These are phyloP conservation scores for Blastocystis hominis DNA, from an alignment of 352 stramenopile genomes.

Conservation along the genomic window DNA sequence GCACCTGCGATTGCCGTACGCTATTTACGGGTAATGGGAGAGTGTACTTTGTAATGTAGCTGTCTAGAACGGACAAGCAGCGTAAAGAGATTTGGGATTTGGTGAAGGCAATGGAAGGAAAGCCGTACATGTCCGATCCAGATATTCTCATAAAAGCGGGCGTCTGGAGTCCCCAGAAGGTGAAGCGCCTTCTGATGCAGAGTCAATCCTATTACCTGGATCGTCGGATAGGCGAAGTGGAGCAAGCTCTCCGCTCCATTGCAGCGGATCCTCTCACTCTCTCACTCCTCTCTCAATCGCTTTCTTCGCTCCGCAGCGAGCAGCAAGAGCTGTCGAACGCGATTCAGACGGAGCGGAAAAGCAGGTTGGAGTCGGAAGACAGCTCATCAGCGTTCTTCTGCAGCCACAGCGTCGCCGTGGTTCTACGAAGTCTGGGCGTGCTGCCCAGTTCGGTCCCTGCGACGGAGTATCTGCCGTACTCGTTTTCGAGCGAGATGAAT, in stretches of 20 bases:
- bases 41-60: background rate
- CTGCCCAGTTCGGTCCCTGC: background rate
- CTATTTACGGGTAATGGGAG: background rate
- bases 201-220: background rate
- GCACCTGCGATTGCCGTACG: constrained; percentile 41
- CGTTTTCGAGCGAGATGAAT: background rate
- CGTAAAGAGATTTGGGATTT: constrained; percentile 12
- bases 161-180: constrained; percentile 48
- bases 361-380: background rate
- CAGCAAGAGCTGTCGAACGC: background rate
- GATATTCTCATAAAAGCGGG: constrained; percentile 24
- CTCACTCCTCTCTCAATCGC: background rate
- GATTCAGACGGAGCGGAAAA: constrained; percentile 12
- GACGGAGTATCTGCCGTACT: constrained; percentile 34
- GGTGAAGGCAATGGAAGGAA: constrained; percentile 25
- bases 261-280: background rate
- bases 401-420: background rate
- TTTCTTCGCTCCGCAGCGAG: background rate
- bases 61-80: constrained; percentile 17
- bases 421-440: background rate
- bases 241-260: background rate
- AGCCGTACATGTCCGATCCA: constrained; percentile 24
- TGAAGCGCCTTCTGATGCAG: constrained; percentile 14
- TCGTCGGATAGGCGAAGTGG: background rate
- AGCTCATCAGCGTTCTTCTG: constrained; percentile 5